Evolutionary conservation across 306 rosid species (phyloP), one percentile per base, ranked within the genome.

Genomic region (Astragalus membranaceus): DNA sequence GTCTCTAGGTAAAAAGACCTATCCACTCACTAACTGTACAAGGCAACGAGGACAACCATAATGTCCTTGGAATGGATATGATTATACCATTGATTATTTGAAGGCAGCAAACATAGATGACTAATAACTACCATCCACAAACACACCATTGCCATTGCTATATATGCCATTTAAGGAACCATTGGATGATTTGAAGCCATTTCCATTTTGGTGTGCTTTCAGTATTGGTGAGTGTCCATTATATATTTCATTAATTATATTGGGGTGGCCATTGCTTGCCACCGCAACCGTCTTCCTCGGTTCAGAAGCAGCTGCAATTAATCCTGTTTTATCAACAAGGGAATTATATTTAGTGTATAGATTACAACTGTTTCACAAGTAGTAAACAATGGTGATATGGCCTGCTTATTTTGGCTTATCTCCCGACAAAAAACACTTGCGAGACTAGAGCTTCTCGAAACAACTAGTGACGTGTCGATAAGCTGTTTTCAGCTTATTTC

Each of bases 1-100:
- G 75, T 36, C 83, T 85, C 78, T 73, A 75, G 78, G 84, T 81
- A 80, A 53, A 75, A 75, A 77, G 83, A 82, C 82, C 95, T 79
- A 88, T 73, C 95, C 86, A 86, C 92, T 86, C 95, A 81, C 78
- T 85, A 66, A 82, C 95, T 91, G 92, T 88, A 91, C 97, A 90
- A 5, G 16, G 62, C 5, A 53, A 81, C 85, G 85, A 82, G 69
- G 81, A 73, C 84, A 70, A 79, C 77, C 59, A 15, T 48, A 69
- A 64, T 70, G 80, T 76, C 83, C 82, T 78, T 80, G 78, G 23
- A 20, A 20, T 20, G 23, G 30, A 78, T 73, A 69, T 68, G 70
- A 64, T 65, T 36, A 74, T 50, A 57, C 70, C 80, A 64, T 17
- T 37, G 8, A 77, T 74, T 36, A 54, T 52, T 71, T 42, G 62